phyloP scores from a whole-genome alignment of 1,284 basidiomycete species.

The Naganishia cerealis region DNA sequence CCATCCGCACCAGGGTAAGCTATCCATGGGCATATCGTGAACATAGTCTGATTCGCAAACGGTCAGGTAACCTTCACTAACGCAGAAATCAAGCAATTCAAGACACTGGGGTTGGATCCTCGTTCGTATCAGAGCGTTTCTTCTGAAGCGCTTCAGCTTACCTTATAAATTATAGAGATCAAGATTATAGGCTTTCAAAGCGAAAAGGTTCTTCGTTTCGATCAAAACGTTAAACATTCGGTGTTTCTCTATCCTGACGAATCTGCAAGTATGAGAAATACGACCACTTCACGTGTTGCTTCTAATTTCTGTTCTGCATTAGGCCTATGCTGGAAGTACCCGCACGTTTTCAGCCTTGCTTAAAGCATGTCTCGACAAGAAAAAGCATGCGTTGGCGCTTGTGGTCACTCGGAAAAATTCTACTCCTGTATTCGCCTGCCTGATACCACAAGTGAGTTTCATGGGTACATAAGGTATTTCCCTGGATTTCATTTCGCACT shows the following conservation, averaged over 20 bases:
- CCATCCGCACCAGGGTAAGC: slow-evolving; percentile 53
- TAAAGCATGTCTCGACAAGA: slow-evolving; percentile 75
- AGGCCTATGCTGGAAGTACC: slow-evolving; percentile 85
- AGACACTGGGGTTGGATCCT: slow-evolving; percentile 72
- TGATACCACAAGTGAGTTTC: slow-evolving; percentile 75
- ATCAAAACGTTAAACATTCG: slow-evolving; percentile 89
- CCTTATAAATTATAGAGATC: slow-evolving; percentile 59
- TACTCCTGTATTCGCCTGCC: slow-evolving; percentile 75
- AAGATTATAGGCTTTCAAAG: slow-evolving; percentile 91
- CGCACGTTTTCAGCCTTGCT: slow-evolving; percentile 86
- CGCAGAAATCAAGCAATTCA: slow-evolving; percentile 79
- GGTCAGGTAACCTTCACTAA: slow-evolving; percentile 76
- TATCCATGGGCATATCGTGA: slow-evolving; percentile 9
- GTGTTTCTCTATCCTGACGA: slow-evolving; percentile 92
- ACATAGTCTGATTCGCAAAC: slow-evolving; percentile 1
- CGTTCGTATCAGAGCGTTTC: slow-evolving; percentile 56
- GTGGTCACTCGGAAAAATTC: slow-evolving; percentile 71
- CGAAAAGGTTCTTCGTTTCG: slow-evolving; percentile 67
- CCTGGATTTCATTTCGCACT: neutral
- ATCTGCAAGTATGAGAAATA: slow-evolving; percentile 58
- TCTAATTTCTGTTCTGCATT: slow-evolving; percentile 20
- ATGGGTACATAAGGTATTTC: neutral
- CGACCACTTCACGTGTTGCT: neutral
- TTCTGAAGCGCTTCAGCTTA: neutral
- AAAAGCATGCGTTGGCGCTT: slow-evolving; percentile 77